These are phyloP conservation scores for Stephania cephalantha DNA, from an alignment of 164 flowering plant genomes.

Conservation along the genomic window DNA sequence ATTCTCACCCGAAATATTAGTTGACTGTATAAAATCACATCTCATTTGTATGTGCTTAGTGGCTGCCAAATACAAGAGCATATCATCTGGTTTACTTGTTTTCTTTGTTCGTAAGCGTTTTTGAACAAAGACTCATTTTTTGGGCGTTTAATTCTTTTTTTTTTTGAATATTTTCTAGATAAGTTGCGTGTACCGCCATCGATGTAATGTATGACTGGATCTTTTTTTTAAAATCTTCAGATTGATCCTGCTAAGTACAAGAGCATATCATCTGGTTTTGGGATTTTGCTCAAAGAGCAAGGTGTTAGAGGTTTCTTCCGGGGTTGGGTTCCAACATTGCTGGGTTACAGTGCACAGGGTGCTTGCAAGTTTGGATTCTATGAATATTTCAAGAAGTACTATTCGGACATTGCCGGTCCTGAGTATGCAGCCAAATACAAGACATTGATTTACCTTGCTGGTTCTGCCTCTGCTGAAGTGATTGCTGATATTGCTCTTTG, in stretches of 20 bases:
- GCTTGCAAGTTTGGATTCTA: conserved; percentile 91
- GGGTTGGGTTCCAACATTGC: conserved; percentile 81
- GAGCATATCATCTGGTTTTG: conserved; percentile 76
- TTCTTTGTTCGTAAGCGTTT: too few species aligned
- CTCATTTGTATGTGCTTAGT: too few species aligned
- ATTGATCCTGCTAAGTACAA: conserved; percentile 81
- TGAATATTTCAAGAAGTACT: conserved; percentile 80
- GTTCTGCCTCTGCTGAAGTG: conserved; percentile 83
- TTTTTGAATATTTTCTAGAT: too few species aligned
- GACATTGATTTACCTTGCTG: conserved; percentile 79
- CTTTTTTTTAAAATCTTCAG: conserved; percentile 19
- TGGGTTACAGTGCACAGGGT: conserved; percentile 89
- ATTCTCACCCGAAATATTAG: too few species aligned
- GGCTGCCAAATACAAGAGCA: too few species aligned
- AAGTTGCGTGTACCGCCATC: too few species aligned
- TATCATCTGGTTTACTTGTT: too few species aligned
- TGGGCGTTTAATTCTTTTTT: too few species aligned
- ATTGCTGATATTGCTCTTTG: conserved; percentile 84
- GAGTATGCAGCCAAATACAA: conserved; percentile 72
- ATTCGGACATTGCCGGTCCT: conserved; percentile 78
- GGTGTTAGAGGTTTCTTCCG: conserved; percentile 65
- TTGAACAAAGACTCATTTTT: too few species aligned
- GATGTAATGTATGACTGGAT: too few species aligned
- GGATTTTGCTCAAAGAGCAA: conserved; percentile 69
- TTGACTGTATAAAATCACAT: too few species aligned